Percentiles rank a stretch among this genome's conserved stretches.
Conservation (phyloP, 345 rosid genomes). For the Populus pruinosa region DNA sequence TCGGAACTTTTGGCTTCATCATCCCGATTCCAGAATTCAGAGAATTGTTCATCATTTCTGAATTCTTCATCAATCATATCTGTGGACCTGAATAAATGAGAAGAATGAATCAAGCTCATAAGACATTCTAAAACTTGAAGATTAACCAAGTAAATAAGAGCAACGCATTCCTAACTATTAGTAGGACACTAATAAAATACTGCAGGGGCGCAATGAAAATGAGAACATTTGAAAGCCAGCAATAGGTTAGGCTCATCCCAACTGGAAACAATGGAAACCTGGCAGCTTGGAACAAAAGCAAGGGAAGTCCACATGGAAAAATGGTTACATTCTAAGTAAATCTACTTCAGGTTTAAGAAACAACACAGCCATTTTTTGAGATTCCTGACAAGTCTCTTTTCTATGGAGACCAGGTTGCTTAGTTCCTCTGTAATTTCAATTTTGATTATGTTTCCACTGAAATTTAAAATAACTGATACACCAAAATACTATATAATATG, state of each 20-base stretch:
- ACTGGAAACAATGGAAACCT: background rate
- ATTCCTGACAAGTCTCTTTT: background rate
- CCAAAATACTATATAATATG: background rate
- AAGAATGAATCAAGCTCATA: slow-evolving; percentile 13
- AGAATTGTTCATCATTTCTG: slow-evolving; percentile 39
- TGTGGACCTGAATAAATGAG: slow-evolving; percentile 41
- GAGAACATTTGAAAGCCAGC: background rate
- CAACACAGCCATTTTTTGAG: background rate
- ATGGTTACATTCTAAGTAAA: background rate
- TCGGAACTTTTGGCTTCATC: slow-evolving; percentile 75
- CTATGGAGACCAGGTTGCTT: background rate
- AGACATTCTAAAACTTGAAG: background rate
- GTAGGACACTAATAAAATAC: too few species aligned
- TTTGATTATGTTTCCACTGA: background rate
- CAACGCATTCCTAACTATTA: too few species aligned
- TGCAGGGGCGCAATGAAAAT: background rate
- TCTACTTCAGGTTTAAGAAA: background rate
- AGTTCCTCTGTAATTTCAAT: background rate
- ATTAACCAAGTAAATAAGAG: background rate
- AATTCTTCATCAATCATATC: slow-evolving; percentile 37
- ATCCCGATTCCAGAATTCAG: slow-evolving; percentile 91
- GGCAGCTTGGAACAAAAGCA: background rate
- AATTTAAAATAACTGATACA: background rate
- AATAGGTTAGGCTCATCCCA: background rate
- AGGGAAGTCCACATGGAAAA: background rate